Conservation (phyloP, 495 filamentous ascomycete species). For the Trichoderma reesei region DNA sequence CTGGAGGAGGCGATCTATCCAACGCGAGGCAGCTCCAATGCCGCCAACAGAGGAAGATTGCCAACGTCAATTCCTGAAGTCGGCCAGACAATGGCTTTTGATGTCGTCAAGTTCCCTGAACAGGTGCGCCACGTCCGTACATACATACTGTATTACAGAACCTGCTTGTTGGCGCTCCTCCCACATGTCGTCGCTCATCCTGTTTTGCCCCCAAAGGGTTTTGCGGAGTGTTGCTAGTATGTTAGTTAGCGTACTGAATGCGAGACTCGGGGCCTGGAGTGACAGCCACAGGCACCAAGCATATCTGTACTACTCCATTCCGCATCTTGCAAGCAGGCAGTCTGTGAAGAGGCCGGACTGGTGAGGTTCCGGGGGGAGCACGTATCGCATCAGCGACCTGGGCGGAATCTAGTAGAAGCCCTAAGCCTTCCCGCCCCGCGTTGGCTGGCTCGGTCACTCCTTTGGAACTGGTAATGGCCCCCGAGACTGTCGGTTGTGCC, state of each 20-base stretch:
- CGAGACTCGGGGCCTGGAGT: not conserved
- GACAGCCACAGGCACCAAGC: not conserved
- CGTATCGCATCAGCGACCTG: not conserved
- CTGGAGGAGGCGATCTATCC: not conserved
- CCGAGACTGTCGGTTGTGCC: constrained; percentile 1
- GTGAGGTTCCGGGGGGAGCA: not conserved
- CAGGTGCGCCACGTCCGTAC: too few relatives aligned
- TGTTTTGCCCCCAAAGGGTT: not conserved
- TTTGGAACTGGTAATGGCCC: not conserved
- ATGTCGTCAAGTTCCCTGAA: not conserved
- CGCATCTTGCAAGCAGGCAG: not conserved
- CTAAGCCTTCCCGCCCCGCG: constrained; percentile 6
- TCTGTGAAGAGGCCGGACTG: not conserved
- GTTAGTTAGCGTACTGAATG: not conserved
- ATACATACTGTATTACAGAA: not conserved
- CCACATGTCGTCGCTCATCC: not conserved
- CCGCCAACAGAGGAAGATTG: not conserved
- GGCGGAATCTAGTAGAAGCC: not conserved
- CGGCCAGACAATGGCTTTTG: not conserved
- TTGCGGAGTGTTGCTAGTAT: not conserved
- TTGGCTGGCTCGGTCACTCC: not conserved
- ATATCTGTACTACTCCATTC: not conserved
- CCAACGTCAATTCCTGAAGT: not conserved
- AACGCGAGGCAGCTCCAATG: not conserved
- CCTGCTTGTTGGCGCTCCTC: not conserved